Evolutionary conservation across 2,329 filamentous ascomycete genomes (phyloP).

Genomic region (Sporothrix dimorphospora): DNA sequence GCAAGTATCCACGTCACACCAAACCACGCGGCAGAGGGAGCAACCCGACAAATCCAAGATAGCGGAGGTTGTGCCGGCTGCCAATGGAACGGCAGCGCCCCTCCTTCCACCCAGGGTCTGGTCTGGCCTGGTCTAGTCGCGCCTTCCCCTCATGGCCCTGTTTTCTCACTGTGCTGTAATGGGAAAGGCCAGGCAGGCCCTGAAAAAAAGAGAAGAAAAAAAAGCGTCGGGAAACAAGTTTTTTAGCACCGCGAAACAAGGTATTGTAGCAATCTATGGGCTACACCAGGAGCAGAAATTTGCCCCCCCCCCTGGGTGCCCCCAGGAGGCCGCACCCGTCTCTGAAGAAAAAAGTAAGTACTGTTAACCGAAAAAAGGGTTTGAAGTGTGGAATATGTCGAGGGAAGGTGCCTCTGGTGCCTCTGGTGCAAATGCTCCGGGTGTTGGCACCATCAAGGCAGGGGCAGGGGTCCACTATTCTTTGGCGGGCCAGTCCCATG

Average conservation of each 20-base stretch:
- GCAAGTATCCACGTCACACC: conserved; percentile 13
- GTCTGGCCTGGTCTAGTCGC: neutral
- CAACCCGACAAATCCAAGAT: conserved; percentile 3
- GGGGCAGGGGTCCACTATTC: neutral
- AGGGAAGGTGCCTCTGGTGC: neutral
- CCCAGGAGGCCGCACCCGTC: neutral
- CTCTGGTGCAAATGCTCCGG: conserved; percentile 3
- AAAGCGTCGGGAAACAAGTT: neutral
- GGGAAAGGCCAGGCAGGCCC: neutral
- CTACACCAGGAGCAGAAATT: neutral
- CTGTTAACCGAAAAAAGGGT: neutral
- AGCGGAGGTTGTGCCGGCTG: neutral
- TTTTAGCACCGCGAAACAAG: conserved; percentile 4
- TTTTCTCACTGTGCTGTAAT: neutral
- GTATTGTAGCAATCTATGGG: neutral
- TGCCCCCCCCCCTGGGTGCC: neutral
- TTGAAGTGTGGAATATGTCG: neutral
- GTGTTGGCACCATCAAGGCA: neutral
- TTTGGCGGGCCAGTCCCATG: conserved; percentile 1
- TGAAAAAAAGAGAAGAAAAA: neutral
- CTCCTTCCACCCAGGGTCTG: neutral
- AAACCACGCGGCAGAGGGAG: conserved; percentile 13
- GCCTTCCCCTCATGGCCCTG: neutral
- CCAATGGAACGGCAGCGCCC: conserved; percentile 2
- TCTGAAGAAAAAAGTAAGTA: neutral